Evolutionary conservation across 78 protist species (phyloP).

Genomic region (Pigoraptor vietnamica): DNA sequence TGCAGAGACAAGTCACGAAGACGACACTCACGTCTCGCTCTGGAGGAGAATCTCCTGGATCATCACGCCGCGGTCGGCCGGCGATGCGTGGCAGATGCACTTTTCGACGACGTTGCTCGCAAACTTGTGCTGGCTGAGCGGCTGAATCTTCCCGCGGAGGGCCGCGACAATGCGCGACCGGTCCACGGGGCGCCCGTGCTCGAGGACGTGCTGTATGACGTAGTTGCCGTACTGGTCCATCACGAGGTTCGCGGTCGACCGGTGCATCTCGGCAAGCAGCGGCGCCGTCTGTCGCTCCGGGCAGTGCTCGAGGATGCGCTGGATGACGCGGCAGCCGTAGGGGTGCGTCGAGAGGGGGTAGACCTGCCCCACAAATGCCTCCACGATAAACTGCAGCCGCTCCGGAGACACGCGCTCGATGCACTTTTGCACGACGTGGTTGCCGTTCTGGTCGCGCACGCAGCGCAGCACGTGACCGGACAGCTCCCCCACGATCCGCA

Average conservation of each 20-base stretch:
- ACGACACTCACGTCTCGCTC: constrained; percentile 1
- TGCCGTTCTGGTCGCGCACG: constrained; percentile 98
- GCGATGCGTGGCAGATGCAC: constrained; percentile 6
- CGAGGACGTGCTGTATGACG: constrained; percentile 92
- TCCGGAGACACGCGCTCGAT: constrained; percentile 81
- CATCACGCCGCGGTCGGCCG: constrained; percentile 6
- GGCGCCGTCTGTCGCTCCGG: background rate
- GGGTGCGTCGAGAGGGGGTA: constrained; percentile 85
- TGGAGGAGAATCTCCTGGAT: constrained; percentile 28
- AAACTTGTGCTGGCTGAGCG: constrained; percentile 82
- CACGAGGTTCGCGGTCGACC: constrained; percentile 2
- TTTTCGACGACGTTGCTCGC: constrained; percentile 85
- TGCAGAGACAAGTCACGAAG: background rate
- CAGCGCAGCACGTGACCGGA: constrained; percentile 75
- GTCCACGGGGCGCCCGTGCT: constrained; percentile 51
- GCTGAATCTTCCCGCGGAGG: constrained; percentile 63
- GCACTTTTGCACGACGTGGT: constrained; percentile 97
- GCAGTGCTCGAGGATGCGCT: constrained; percentile 92
- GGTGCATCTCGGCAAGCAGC: background rate
- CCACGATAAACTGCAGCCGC: constrained; percentile 81
- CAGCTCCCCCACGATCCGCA: constrained; percentile 75
- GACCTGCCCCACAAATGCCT: constrained; percentile 68
- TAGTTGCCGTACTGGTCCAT: constrained; percentile 96
- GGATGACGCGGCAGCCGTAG: constrained; percentile 98
- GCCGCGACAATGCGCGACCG: constrained; percentile 5